These are phyloP conservation scores for Papiliotrema flavescens DNA, from an alignment of 1,284 basidiomycete species.

Conservation along the genomic window DNA sequence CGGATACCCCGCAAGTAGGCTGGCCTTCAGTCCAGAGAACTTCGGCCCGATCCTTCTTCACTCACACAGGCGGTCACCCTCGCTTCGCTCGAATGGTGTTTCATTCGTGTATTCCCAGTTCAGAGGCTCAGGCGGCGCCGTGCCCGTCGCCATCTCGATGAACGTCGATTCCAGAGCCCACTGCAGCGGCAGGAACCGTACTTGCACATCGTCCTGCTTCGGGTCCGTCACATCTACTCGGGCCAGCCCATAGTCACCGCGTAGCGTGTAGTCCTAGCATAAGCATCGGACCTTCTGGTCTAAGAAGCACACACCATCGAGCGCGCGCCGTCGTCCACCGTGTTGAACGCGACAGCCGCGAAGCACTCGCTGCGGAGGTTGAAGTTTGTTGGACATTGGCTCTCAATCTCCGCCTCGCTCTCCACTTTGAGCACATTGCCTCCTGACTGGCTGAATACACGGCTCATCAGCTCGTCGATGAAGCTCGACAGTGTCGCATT, in stretches of 20 bases:
- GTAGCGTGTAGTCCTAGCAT: slow-evolving; percentile 62
- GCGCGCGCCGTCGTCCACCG: slow-evolving; percentile 52
- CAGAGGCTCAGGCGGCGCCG: slow-evolving; percentile 54
- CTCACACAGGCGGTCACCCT: slow-evolving; percentile 58
- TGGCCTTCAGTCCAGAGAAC: slow-evolving; percentile 28
- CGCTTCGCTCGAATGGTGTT: slow-evolving; percentile 61
- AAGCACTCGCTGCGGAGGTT: slow-evolving; percentile 66
- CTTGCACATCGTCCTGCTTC: slow-evolving; percentile 62
- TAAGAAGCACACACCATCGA: slow-evolving; percentile 7
- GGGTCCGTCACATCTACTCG: slow-evolving; percentile 64
- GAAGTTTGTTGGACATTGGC: slow-evolving; percentile 68
- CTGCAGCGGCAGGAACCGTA: slow-evolving; percentile 65
- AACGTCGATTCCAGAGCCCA: slow-evolving; percentile 73
- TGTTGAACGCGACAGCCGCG: slow-evolving; percentile 64
- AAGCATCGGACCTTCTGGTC: too few relatives aligned
- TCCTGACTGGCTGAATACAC: slow-evolving; percentile 18
- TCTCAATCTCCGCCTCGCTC: slow-evolving; percentile 55
- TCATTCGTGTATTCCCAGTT: slow-evolving; percentile 69
- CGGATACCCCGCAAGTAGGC: slow-evolving; percentile 62
- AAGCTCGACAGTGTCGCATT: slow-evolving; percentile 55
- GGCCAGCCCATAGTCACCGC: slow-evolving; percentile 62
- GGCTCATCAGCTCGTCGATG: slow-evolving; percentile 59
- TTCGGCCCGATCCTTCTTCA: slow-evolving; percentile 7
- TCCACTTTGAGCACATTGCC: slow-evolving; percentile 15
- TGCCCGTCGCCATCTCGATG: slow-evolving; percentile 61